Base-by-base conservation (phyloP, 345 rosid species). In the Ceriops decandra region DNA sequence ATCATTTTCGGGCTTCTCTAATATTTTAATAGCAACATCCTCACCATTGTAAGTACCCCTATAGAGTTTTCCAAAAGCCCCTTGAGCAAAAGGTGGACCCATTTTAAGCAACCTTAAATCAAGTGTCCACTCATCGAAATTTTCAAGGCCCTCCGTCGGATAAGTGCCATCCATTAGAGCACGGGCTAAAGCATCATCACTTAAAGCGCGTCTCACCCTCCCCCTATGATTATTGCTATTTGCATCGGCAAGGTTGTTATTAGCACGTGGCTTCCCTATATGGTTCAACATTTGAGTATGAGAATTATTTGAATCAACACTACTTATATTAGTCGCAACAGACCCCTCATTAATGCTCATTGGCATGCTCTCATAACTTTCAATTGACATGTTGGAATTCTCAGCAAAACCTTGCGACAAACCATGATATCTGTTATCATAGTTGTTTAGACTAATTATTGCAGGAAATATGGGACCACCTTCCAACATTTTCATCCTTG, bases 81-180 rank as follows among this genome's bases (percentile, higher is more conserved):
- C 85, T 72, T 82, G 85, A 1, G 82, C 85, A 71, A 82, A 82
- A 36, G 85, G 68, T 5, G 78, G 62, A 5, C 85, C 85, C 82
- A 82, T 79, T 61, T 71, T 76, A 51, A 82, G 85, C 63, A 73
- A 76, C 66, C 79, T 73, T 24, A 82, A 62, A 60, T 82, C 77
- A 30, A 82, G 53, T 33, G 82, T 82, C 85, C 85, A 82, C 70
- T 82, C 82, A 22, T 76, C 76, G 7, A 70, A 79, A 69, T 79
- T 74, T 33, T 56, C 70, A 61, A 82, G 85, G 51, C 81, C 79
- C 69, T 67, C 67, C 0, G 79, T 82, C 0, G 79, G 79, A 59
- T 62, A 76, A 49, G 60, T 71, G 56, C 32, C 35, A 72, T 79
- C 82, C 82, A 82, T 82, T 51, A 82, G 67, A 46, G 85, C 85